Base-by-base conservation (phyloP, 768 basidiomycete genomes). In the Tulasnella sp. region DNA sequence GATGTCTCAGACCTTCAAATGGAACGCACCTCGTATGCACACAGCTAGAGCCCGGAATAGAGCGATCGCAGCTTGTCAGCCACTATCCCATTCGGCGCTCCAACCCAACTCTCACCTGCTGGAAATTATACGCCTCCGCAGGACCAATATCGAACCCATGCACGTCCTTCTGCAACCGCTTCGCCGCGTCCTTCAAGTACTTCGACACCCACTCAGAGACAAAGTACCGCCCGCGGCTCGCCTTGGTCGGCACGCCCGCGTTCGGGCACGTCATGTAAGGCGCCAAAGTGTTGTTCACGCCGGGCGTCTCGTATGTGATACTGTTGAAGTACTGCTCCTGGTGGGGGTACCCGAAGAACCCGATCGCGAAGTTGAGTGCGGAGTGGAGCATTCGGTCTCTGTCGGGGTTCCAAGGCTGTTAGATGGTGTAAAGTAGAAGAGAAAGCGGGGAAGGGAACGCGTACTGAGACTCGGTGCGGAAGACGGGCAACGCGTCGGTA, bases 251-350 rank as follows among this genome's bases (percentile, higher is more conserved):
- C 29, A 79, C 72, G 2, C 77, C 72, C 0, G 90, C 83, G 77
- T 95, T 95, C 5, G 86, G 84, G 77, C 94, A 92, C 82, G 91
- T 92, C 72, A 85, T 84, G 75, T 94, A 95, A 3, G 94, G 94
- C 0, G 93, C 85, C 5, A 97, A 86, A 1, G 94, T 94, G 78
- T 90, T 91, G 80, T 92, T 93, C 77, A 89, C 75, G 6, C 79
- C 78, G 16, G 76, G 75, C 17, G 77, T 76, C 75, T 81, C 81
- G 39, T 81, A 79, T 26, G 78, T 81, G 40, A 81, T 80, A 69
- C 79, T 80, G 6, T 73, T 76, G 72, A 77, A 73, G 69, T 78
- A 80, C 39, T 81, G 78, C 26, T 77, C 76, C 63, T 77, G 75
- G 37, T 68, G 74, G 17, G 77, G 78, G 63, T 78, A 74, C 75